phyloP scores from a whole-genome alignment of 371 early-diverging fungal genomes.

The Syncephalastrum contaminatum region DNA sequence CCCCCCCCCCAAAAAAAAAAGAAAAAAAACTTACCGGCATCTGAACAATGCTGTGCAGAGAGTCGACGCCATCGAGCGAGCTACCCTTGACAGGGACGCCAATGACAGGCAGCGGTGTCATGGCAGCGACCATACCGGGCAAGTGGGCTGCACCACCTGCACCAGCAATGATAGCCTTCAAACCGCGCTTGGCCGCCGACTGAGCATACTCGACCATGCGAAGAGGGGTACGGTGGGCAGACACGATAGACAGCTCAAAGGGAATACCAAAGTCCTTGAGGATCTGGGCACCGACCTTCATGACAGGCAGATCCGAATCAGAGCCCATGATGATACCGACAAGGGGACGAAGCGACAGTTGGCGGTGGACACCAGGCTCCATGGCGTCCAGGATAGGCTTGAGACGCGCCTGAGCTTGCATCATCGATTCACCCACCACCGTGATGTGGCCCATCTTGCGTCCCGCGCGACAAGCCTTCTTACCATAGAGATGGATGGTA shows the following conservation, averaged over 20 bases:
- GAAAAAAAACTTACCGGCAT: constrained; percentile 87
- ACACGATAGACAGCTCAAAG: constrained; percentile 92
- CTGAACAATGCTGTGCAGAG: constrained; percentile 94
- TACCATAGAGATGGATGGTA: constrained; percentile 93
- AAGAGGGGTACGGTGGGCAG: constrained; percentile 94
- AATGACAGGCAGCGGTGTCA: constrained; percentile 94
- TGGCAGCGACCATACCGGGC: constrained; percentile 97
- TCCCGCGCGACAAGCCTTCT: constrained; percentile 79
- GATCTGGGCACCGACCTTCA: constrained; percentile 88
- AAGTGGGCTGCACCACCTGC: constrained; percentile 98
- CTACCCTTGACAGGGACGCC: constrained; percentile 95
- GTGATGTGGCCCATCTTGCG: constrained; percentile 98
- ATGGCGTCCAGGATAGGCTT: constrained; percentile 63
- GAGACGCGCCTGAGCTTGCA: constrained; percentile 64
- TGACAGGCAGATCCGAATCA: constrained; percentile 93
- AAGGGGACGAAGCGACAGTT: constrained; percentile 61
- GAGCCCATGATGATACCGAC: constrained; percentile 98
- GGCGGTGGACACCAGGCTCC: constrained; percentile 53
- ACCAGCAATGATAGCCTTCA: constrained; percentile 94
- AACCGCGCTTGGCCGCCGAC: constrained; percentile 83
- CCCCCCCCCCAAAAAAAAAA: too few relatives aligned
- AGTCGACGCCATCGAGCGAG: constrained; percentile 93
- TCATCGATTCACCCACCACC: constrained; percentile 81
- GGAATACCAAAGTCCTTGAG: constrained; percentile 88
- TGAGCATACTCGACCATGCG: constrained; percentile 92